These are phyloP conservation scores for Leccinum subgranulosum DNA, from an alignment of 768 basidiomycete species.

Conservation along the genomic window DNA sequence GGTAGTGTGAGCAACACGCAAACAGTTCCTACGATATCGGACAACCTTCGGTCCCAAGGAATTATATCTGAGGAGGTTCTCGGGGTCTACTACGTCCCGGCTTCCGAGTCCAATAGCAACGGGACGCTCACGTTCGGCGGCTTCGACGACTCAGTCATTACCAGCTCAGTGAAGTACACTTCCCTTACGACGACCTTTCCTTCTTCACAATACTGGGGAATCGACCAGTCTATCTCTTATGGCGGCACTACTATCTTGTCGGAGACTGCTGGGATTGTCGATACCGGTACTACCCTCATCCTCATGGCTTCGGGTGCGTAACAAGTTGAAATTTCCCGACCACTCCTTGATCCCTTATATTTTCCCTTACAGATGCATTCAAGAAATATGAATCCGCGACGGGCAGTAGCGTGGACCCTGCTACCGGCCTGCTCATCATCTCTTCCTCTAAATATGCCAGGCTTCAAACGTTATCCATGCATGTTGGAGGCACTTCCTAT, in stretches of 20 bases:
- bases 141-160: slow-evolving; percentile 8
- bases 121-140: slow-evolving; percentile 30
- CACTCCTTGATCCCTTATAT: slow-evolving; percentile 11
- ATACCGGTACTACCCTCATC: slow-evolving; percentile 28
- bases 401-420: slow-evolving; percentile 23
- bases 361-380: slow-evolving; percentile 24
- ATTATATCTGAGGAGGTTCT: slow-evolving; percentile 25
- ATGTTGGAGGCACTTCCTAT: slow-evolving; percentile 21
- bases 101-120: slow-evolving; percentile 14
- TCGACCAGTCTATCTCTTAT: slow-evolving; percentile 20
- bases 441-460: slow-evolving; percentile 23
- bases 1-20: slow-evolving; percentile 15
- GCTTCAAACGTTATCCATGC: slow-evolving; percentile 27
- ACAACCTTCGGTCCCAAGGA: slow-evolving; percentile 32
- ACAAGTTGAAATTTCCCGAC: neutral
- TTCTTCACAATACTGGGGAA: slow-evolving; percentile 27
- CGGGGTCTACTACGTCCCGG: slow-evolving; percentile 31
- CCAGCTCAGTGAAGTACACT: slow-evolving; percentile 15
- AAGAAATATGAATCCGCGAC: slow-evolving; percentile 23
- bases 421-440: slow-evolving; percentile 30
- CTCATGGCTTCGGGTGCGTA: slow-evolving; percentile 25
- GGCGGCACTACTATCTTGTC: neutral
- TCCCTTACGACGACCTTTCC: slow-evolving; percentile 24
- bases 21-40: slow-evolving; percentile 31
- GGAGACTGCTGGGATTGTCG: slow-evolving; percentile 15